phyloP scores from a whole-genome alignment of 1,284 basidiomycete genomes.

The Ceratobasidium sp. region DNA sequence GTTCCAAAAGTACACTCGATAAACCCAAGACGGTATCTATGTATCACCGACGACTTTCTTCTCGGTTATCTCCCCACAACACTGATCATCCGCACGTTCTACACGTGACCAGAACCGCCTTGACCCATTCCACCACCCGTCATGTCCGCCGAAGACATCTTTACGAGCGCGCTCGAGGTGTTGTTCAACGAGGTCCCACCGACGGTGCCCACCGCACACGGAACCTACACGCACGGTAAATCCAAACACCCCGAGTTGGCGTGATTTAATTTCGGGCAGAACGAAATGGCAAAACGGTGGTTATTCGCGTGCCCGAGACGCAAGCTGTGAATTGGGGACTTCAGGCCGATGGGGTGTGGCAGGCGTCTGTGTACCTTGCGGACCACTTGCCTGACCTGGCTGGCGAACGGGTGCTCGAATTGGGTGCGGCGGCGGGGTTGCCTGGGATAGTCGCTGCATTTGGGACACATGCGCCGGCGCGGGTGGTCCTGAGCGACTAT shows the following conservation, averaged over 20 bases:
- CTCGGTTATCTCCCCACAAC: background rate
- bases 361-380: slow-evolving; percentile 38
- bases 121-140: slow-evolving; percentile 23
- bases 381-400: slow-evolving; percentile 29
- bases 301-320: slow-evolving; percentile 31
- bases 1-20: too few species aligned
- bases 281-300: slow-evolving; percentile 1
- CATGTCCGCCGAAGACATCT: slow-evolving; percentile 25
- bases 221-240: slow-evolving; percentile 21
- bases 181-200: slow-evolving; percentile 29
- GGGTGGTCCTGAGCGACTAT: slow-evolving; percentile 40
- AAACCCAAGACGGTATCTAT: too few species aligned
- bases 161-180: slow-evolving; percentile 23
- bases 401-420: slow-evolving; percentile 36
- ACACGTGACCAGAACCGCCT: slow-evolving; percentile 29
- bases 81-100: background rate
- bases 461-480: slow-evolving; percentile 1
- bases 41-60: background rate
- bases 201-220: slow-evolving; percentile 17
- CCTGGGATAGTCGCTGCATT: slow-evolving; percentile 38
- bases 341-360: slow-evolving; percentile 41
- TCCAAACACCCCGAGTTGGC: background rate
- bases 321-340: slow-evolving; percentile 39
- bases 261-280: background rate
- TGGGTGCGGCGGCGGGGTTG: slow-evolving; percentile 40